phyloP scores from a whole-genome alignment of 1,284 basidiomycete species.

The Meripilus lineatus region DNA sequence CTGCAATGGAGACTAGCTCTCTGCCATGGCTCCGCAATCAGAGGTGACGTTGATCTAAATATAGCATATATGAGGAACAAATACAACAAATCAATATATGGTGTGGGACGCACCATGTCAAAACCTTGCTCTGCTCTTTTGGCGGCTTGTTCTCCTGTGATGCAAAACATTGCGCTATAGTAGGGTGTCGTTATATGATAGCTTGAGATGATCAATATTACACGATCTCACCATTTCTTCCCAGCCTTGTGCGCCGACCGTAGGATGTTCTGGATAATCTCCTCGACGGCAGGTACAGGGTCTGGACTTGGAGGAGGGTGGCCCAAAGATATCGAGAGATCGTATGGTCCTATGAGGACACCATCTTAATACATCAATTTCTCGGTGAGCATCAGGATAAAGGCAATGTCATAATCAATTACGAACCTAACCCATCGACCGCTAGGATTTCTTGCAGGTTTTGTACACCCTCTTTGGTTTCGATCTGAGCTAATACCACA shows the following conservation, averaged over 20 bases:
- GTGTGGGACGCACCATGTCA: slow-evolving; percentile 26
- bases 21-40: slow-evolving; percentile 41
- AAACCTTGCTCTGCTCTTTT: slow-evolving; percentile 38
- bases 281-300: slow-evolving; percentile 58
- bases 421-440: slow-evolving; percentile 59
- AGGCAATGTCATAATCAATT: not conserved
- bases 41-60: slow-evolving; percentile 47
- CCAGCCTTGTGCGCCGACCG: slow-evolving; percentile 46
- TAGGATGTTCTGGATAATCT: slow-evolving; percentile 54
- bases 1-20: too few species aligned
- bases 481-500: slow-evolving; percentile 63
- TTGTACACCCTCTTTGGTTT: slow-evolving; percentile 53
- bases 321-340: slow-evolving; percentile 57
- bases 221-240: slow-evolving; percentile 57
- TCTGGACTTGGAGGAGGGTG: slow-evolving; percentile 56
- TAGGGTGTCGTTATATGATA: not conserved
- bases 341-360: slow-evolving; percentile 67
- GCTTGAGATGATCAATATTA: not conserved
- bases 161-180: slow-evolving; percentile 27
- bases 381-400: too few species aligned
- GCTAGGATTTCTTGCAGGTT: slow-evolving; percentile 58
- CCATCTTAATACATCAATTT: too few species aligned
- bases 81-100: slow-evolving; percentile 21
- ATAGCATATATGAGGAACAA: slow-evolving; percentile 15
- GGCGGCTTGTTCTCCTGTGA: slow-evolving; percentile 33